phyloP scores from a whole-genome alignment of 140 eudicot genomes.

The Oenanthe javanica region DNA sequence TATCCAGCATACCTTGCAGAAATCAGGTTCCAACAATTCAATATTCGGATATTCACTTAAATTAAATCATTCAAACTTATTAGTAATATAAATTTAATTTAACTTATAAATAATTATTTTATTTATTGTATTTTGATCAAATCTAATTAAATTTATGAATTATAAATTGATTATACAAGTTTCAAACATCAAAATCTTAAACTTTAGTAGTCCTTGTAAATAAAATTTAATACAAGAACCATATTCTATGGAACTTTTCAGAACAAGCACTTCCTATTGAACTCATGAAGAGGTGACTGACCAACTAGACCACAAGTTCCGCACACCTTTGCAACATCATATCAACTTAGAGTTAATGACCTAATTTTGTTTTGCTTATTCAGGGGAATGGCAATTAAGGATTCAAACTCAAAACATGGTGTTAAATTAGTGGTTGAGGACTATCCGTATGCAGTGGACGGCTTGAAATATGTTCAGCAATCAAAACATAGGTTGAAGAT shows the following conservation, averaged over 20 bases:
- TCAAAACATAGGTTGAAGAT: constrained; percentile 49
- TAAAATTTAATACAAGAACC: constrained; percentile 13
- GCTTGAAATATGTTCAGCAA: constrained; percentile 79
- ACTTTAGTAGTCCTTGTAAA: too few species aligned
- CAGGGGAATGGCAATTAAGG: constrained; percentile 72
- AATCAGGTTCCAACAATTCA: too few species aligned
- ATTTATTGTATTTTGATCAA: too few species aligned
- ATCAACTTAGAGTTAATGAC: neutral
- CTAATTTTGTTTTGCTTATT: neutral
- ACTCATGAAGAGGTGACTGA: constrained; percentile 51
- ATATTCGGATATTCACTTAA: too few species aligned
- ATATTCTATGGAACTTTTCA: constrained; percentile 48
- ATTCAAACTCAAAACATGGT: constrained; percentile 40
- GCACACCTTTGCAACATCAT: neutral
- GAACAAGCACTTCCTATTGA: constrained; percentile 75
- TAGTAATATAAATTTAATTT: too few species aligned
- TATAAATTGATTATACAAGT: too few species aligned
- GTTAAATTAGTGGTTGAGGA: constrained; percentile 52
- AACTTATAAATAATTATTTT: too few species aligned
- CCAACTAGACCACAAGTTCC: neutral
- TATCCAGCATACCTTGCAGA: too few species aligned
- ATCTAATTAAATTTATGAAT: too few species aligned
- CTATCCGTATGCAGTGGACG: constrained; percentile 77
- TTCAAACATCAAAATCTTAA: too few species aligned
- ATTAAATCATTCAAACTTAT: too few species aligned